A percentile compares a stretch with the other conserved stretches of the same genome.
Evolutionary conservation across 768 basidiomycete genomes (phyloP).

Genomic region (Dictyophora rubrovolvata): DNA sequence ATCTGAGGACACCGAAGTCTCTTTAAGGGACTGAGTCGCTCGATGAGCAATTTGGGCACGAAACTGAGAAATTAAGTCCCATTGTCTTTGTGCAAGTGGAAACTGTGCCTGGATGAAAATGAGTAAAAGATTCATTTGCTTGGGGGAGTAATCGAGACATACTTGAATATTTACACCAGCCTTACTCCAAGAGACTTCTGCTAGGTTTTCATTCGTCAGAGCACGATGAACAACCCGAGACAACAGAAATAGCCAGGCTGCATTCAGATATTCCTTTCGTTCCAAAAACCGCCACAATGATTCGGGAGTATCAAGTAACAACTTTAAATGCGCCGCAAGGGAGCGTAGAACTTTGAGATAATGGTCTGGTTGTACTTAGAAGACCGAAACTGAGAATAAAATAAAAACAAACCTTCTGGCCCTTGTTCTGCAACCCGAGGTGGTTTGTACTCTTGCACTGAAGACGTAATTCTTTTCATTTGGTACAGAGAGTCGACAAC

Average conservation of each 20-base stretch:
- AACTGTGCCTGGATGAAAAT: conserved; percentile 58
- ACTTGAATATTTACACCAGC: conserved; percentile 59
- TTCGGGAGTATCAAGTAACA: conserved; percentile 88
- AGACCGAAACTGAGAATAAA: neutral
- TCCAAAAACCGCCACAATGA: conserved; percentile 85
- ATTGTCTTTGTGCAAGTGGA: conserved; percentile 83
- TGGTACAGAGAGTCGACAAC: conserved; percentile 58
- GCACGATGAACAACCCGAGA: conserved; percentile 77
- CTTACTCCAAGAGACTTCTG: conserved; percentile 46
- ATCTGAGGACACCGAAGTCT: conserved; percentile 39
- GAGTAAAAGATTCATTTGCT: neutral
- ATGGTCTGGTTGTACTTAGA: conserved; percentile 34
- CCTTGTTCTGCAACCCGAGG: neutral
- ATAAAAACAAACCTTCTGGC: conserved; percentile 13
- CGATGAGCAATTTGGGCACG: conserved; percentile 81
- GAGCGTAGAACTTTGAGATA: conserved; percentile 61
- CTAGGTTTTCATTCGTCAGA: conserved; percentile 51
- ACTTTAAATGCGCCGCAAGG: conserved; percentile 80
- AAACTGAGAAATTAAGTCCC: conserved; percentile 83
- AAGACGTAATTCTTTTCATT: conserved; percentile 39
- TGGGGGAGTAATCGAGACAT: conserved; percentile 15
- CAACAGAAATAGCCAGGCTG: conserved; percentile 81
- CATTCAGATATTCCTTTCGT: conserved; percentile 65
- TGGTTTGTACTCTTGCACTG: conserved; percentile 2
- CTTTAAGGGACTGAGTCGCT: conserved; percentile 73